These are phyloP conservation scores for Nigrograna mackinnonii DNA, from an alignment of 2,329 filamentous ascomycete species.

Conservation along the genomic window DNA sequence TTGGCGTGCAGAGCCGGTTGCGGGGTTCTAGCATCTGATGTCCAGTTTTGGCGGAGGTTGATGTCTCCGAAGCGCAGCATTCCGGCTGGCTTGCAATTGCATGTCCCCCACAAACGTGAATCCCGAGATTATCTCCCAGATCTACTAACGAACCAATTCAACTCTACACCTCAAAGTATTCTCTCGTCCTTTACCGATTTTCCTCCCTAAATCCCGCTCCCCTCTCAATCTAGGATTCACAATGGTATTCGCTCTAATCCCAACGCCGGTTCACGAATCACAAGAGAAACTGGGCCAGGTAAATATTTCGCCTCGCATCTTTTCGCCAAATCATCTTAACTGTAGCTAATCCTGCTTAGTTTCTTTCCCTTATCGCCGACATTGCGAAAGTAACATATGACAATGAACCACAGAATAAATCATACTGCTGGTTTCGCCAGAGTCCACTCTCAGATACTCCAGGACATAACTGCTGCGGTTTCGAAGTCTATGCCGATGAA, in stretches of 20 bases:
- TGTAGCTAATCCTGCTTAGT: not conserved
- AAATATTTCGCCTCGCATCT: not conserved
- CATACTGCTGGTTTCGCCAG: not conserved
- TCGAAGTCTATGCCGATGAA: not conserved
- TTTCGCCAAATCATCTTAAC: not conserved
- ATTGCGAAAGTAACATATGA: not conserved
- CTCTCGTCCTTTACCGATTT: no score
- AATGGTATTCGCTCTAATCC: not conserved
- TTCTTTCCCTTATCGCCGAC: not conserved
- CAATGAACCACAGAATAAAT: not conserved
- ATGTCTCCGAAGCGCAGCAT: no score
- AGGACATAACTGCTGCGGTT: not conserved
- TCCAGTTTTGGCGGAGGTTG: no score
- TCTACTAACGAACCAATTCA: no score
- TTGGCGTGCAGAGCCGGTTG: no score
- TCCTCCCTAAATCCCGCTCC: no score
- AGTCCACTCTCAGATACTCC: not conserved
- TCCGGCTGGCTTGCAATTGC: no score
- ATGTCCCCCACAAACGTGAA: no score
- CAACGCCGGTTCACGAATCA: not conserved
- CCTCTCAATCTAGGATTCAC: no score
- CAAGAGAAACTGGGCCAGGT: not conserved
- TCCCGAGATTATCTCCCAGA: no score
- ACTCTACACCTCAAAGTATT: no score
- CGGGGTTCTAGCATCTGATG: no score